Percentiles rank a stretch among this genome's conserved stretches.
Conservation (phyloP, 306 rosid genomes). For the Mimosa pudica region DNA sequence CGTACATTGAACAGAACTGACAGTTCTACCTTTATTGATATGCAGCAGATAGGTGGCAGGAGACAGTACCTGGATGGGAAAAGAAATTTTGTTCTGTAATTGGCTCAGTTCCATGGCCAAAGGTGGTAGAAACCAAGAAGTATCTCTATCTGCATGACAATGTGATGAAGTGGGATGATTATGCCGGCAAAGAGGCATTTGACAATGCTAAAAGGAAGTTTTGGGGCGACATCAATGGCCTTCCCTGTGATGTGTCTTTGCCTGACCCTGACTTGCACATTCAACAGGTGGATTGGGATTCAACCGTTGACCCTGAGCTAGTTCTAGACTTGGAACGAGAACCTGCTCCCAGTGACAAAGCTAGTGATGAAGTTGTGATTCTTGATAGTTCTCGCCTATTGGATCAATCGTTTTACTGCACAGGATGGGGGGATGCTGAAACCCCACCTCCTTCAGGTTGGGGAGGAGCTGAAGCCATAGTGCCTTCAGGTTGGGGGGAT, state of each 20-base stretch:
- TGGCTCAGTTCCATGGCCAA: slow-evolving; percentile 73
- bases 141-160: slow-evolving; percentile 51
- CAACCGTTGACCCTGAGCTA: slow-evolving; percentile 59
- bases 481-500: slow-evolving; percentile 43
- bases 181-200: slow-evolving; percentile 81
- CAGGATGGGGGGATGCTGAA: slow-evolving; percentile 39
- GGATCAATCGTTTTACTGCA: slow-evolving; percentile 43
- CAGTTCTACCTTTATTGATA: slow-evolving; percentile 19
- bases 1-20: slow-evolving; percentile 29
- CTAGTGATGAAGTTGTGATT: slow-evolving; percentile 39
- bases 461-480: slow-evolving; percentile 12
- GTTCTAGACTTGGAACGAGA: slow-evolving; percentile 62
- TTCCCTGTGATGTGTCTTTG: slow-evolving; percentile 45
- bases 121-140: slow-evolving; percentile 59
- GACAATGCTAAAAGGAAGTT: slow-evolving; percentile 70
- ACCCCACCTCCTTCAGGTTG: slow-evolving; percentile 35
- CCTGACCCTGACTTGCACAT: slow-evolving; percentile 74
- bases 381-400: slow-evolving; percentile 41
- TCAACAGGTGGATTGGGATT: slow-evolving; percentile 72
- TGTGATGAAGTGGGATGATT: slow-evolving; percentile 74
- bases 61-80: slow-evolving; percentile 74
- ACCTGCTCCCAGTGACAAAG: slow-evolving; percentile 12
- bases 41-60: slow-evolving; percentile 51
- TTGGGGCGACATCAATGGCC: slow-evolving; percentile 60
- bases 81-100: slow-evolving; percentile 59